Percentiles rank a stretch among this genome's conserved stretches.
These are phyloP conservation scores for Globisporangium canariense DNA, from an alignment of 352 stramenopile genomes.

Conservation along the genomic window DNA sequence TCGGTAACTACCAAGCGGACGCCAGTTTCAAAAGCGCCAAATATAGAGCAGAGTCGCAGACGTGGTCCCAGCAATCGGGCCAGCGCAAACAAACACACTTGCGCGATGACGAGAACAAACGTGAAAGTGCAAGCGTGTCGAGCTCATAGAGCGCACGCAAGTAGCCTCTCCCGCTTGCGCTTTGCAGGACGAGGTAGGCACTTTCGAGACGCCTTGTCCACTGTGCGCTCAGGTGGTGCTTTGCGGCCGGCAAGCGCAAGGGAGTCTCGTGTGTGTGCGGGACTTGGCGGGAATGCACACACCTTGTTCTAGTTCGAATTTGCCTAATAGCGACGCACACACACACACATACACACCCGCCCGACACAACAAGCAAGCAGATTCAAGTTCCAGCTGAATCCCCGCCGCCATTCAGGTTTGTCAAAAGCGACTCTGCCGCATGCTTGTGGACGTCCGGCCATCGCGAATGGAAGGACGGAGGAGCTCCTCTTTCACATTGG, in stretches of 20 bases:
- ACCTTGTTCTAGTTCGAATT: no score
- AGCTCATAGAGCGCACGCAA: not conserved
- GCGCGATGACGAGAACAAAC: not conserved
- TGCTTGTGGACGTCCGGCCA: not conserved
- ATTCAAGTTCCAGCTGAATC: no score
- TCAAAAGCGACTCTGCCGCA: not conserved
- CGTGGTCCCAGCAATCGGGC: not conserved
- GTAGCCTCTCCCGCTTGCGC: no score
- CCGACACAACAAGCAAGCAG: no score
- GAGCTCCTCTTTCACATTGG: not conserved
- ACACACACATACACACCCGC: no score
- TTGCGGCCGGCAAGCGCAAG: no score
- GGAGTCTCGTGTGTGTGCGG: no score
- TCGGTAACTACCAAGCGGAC: not conserved
- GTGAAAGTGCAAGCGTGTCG: not conserved
- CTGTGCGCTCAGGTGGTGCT: no score
- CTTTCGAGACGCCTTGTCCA: no score
- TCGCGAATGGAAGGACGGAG: not conserved
- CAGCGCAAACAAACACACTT: not conserved
- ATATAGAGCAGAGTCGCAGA: not conserved
- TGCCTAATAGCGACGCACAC: no score
- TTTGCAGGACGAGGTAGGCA: no score
- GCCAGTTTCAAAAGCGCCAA: not conserved
- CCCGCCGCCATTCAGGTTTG: not conserved
- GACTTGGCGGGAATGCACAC: no score